phyloP scores from a whole-genome alignment of 352 stramenopile genomes.

The Phytopythium sindhum region DNA sequence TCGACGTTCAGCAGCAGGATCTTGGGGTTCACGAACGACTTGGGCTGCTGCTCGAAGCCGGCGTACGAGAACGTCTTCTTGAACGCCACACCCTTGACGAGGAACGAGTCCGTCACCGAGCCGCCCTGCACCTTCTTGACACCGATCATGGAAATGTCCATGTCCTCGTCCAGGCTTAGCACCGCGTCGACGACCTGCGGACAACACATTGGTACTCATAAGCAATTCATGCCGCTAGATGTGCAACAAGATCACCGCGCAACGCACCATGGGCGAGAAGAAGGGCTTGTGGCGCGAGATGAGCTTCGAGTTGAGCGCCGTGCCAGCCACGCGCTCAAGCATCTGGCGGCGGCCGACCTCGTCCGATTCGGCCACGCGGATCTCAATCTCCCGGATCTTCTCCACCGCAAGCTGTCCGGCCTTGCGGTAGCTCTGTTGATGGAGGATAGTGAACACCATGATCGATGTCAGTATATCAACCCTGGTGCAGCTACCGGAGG shows the following conservation, averaged over 20 bases:
- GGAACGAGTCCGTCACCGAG: slow-evolving; percentile 96
- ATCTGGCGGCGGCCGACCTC: slow-evolving; percentile 79
- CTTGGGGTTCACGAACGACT: slow-evolving; percentile 95
- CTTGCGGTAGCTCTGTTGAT: slow-evolving; percentile 72
- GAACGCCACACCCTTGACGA: slow-evolving; percentile 98
- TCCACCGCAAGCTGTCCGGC: slow-evolving; percentile 79
- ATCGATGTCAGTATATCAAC: not conserved
- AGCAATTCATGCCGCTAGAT: not conserved
- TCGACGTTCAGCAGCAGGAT: slow-evolving; percentile 98
- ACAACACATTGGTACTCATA: not conserved
- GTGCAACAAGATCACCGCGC: not conserved
- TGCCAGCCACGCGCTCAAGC: slow-evolving; percentile 92
- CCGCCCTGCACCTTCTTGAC: slow-evolving; percentile 98
- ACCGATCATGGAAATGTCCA: slow-evolving; percentile 91
- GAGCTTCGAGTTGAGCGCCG: slow-evolving; percentile 98
- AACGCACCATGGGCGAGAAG: slow-evolving; percentile 95
- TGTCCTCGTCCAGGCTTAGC: slow-evolving; percentile 86
- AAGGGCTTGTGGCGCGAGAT: slow-evolving; percentile 96
- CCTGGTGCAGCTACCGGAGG: not conserved
- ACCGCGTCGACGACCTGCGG: slow-evolving; percentile 93
- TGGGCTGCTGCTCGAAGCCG: slow-evolving; percentile 99
- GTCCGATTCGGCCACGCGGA: slow-evolving; percentile 81
- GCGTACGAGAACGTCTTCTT: slow-evolving; percentile 99
- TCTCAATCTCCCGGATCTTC: slow-evolving; percentile 82
- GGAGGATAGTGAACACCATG: not conserved